phyloP scores from a whole-genome alignment of 768 basidiomycete species.

The Mycena alexandri region DNA sequence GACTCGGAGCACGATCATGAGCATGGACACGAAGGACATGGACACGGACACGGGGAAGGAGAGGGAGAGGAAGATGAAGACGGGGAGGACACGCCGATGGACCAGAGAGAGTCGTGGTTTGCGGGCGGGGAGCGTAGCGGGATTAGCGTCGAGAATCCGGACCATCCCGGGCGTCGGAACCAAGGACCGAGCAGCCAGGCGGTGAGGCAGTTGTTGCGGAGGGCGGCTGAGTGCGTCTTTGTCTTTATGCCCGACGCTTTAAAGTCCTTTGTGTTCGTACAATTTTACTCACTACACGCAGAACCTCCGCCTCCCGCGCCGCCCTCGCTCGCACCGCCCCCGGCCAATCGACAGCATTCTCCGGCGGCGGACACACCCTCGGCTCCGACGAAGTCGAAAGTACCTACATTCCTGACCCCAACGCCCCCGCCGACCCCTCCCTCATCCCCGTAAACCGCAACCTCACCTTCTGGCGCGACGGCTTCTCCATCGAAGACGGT shows the following conservation, averaged over 20 bases:
- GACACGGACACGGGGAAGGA: background rate
- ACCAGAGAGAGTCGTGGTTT: constrained; percentile 80
- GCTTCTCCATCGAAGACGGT: constrained; percentile 93
- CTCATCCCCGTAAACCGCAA: constrained; percentile 75
- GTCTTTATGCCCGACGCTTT: no score
- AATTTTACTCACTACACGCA: constrained; percentile 33
- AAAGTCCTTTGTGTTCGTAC: constrained; percentile 18
- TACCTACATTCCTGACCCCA: constrained; percentile 80
- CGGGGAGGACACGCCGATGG: constrained; percentile 60
- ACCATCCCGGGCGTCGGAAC: constrained; percentile 49
- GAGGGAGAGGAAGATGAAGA: constrained; percentile 48
- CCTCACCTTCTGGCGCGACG: constrained; percentile 93
- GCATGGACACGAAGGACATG: constrained; percentile 6
- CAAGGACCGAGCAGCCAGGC: constrained; percentile 66
- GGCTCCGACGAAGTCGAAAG: constrained; percentile 93
- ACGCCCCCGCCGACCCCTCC: constrained; percentile 51
- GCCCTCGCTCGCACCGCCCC: constrained; percentile 19
- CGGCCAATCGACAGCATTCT: constrained; percentile 56
- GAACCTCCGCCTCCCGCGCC: constrained; percentile 48
- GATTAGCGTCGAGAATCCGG: constrained; percentile 89
- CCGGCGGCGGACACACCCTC: constrained; percentile 84
- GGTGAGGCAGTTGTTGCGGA: constrained; percentile 79
- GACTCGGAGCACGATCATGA: no score
- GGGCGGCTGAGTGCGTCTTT: constrained; percentile 80
- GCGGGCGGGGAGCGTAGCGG: constrained; percentile 98